phyloP scores from a whole-genome alignment of 139 green algal genomes.

The Chlorella sp. region DNA sequence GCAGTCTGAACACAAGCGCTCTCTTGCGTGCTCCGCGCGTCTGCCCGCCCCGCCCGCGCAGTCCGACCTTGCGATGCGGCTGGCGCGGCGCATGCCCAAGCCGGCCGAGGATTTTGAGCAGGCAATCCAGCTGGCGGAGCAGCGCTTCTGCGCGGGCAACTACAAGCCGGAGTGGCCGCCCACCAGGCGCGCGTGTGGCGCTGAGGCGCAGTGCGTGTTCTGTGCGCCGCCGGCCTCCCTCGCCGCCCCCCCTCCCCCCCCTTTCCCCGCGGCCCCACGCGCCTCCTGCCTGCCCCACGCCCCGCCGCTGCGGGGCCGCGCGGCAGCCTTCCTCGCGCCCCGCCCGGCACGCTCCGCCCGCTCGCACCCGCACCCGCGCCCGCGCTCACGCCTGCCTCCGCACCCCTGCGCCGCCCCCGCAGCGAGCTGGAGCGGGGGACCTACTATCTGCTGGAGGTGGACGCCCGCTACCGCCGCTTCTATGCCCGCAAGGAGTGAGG shows the following conservation, averaged over 20 bases:
- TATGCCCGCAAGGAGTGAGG: constrained; percentile 64
- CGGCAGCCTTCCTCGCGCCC: not conserved
- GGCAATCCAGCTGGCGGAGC: constrained; percentile 20
- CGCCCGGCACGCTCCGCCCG: no score
- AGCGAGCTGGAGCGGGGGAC: constrained; percentile 51
- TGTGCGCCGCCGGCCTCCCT: no score
- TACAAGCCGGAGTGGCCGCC: constrained; percentile 26
- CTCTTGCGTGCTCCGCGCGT: no score
- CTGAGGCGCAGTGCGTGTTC: not conserved
- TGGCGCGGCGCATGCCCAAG: constrained; percentile 22
- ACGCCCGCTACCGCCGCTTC: constrained; percentile 52
- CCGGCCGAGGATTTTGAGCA: constrained; percentile 22
- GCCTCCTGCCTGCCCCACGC: no score
- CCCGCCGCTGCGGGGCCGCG: not conserved
- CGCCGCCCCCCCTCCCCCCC: no score
- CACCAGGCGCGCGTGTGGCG: no score
- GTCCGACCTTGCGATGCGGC: constrained; percentile 30
- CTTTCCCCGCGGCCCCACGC: no score
- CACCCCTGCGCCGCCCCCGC: constrained; percentile 21
- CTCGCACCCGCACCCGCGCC: no score
- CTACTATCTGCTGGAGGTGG: constrained; percentile 69
- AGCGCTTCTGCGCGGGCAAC: constrained; percentile 19
- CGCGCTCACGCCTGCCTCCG: no score
- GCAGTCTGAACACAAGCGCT: not conserved
- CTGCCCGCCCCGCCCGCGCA: not conserved